These are phyloP conservation scores for Suillus luteus DNA, from an alignment of 768 basidiomycete genomes.

Conservation along the genomic window DNA sequence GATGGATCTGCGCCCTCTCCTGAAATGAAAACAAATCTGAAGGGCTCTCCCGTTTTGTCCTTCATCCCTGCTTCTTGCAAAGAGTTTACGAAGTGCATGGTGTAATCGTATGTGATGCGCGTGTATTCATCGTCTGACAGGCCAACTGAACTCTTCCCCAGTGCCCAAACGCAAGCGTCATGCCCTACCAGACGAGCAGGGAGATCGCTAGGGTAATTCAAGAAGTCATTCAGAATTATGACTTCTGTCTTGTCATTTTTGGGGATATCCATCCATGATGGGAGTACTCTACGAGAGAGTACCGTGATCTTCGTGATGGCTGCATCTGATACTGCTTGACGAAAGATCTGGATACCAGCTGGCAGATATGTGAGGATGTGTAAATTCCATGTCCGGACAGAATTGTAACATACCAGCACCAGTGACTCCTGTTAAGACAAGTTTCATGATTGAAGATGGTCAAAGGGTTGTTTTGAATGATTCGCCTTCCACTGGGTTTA, in stretches of 20 bases:
- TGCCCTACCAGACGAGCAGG: conserved; percentile 31
- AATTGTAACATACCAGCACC: conserved; percentile 30
- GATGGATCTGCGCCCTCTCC: conserved; percentile 40
- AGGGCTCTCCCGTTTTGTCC: conserved; percentile 26
- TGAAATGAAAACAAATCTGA: conserved; percentile 41
- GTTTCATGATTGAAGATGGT: conserved; percentile 22
- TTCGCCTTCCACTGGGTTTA: neutral
- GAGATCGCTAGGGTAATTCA: conserved; percentile 33
- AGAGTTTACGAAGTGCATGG: conserved; percentile 33
- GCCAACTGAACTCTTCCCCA: conserved; percentile 31
- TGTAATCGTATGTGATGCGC: conserved; percentile 37
- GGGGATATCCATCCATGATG: conserved; percentile 34
- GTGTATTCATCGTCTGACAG: conserved; percentile 36
- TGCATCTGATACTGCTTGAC: conserved; percentile 33
- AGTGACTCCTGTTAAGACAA: conserved; percentile 37
- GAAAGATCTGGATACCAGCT: conserved; percentile 39
- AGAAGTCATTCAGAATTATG: conserved; percentile 37
- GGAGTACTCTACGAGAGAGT: conserved; percentile 36
- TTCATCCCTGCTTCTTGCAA: conserved; percentile 26
- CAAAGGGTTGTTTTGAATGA: neutral
- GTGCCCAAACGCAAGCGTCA: conserved; percentile 41
- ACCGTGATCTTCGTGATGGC: conserved; percentile 34
- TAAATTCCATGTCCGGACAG: neutral
- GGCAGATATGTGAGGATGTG: neutral
- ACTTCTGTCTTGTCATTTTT: conserved; percentile 30